Base-by-base conservation (phyloP, 1,284 basidiomycete species). In the Trametes polyzona region DNA sequence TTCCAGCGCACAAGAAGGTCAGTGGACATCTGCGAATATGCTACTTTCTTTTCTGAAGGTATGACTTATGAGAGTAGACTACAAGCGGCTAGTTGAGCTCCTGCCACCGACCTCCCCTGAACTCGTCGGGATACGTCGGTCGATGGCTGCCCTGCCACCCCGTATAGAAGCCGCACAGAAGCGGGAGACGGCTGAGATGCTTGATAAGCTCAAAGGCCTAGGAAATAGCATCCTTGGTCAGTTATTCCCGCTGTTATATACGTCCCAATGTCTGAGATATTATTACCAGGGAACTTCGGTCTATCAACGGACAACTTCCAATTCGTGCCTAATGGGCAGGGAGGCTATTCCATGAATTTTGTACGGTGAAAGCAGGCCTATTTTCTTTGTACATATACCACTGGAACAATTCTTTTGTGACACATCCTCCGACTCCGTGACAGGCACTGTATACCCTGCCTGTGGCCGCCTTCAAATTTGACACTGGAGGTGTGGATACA, bases 311-410 rank as follows among this genome's bases (percentile, higher is more conserved):
- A 96, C 68, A 96, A 94, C 75, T 99, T 99, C 82, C 90, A 98
- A 74, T 93, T 99, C 66, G 87, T 88, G 57, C 92, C 92, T 21
- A 95, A 95, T 62, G 91, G 91, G 17, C 88, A 95, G 64, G 96
- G 96, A 26, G 94, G 96, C 0, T 98, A 98, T 76, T 92, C 90
- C 1, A 85, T 98, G 82, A 92, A 94, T 65, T 98, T 98, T 67
- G 77, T 79, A 27, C 78, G 42, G 12, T 58, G 27, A 47, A 16
- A 9, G 29, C 14, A 8, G 3, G 1, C 7, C 24, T 29, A 14
- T 39, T 10, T 21, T 3, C 19, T 14, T 7, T 17, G 19, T 16
- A 14, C 16, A 39, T 21, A 21, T 3, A 6, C 36, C 23, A 7
- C 36, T 21, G 17, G 36, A 9, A 39, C 17, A 19, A 19, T 21